Conservation (phyloP, 225 moss, liverwort and hornwort genomes). For the Straminergon stramineum region DNA sequence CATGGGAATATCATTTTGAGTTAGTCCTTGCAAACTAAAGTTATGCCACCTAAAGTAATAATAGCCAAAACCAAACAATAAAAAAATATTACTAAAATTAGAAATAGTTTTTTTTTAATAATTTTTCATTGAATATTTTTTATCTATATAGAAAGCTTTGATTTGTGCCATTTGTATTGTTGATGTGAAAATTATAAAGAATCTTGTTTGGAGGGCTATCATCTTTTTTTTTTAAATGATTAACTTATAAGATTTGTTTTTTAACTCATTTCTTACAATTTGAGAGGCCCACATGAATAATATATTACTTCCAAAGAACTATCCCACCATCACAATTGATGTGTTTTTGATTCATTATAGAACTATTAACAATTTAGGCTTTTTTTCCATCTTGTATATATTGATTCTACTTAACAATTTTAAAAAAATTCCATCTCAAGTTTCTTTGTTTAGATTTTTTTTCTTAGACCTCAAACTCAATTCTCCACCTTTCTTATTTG, state of each 20-base stretch:
- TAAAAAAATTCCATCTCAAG: too few species aligned
- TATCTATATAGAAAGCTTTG: neutral
- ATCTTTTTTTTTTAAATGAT: neutral
- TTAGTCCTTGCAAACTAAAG: fast-evolving
- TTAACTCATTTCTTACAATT: neutral
- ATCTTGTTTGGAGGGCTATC: fast-evolving
- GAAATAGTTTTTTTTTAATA: neutral
- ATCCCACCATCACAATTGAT: neutral
- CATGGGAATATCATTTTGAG: neutral
- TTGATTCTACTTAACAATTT: too few species aligned
- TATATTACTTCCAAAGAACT: neutral
- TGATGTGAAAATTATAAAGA: neutral
- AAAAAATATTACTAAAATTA: neutral
- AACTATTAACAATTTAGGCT: neutral
- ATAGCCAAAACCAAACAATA: fast-evolving
- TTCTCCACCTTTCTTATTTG: neutral
- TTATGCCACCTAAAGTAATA: neutral
- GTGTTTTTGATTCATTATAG: neutral
- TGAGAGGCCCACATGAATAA: fast-evolving
- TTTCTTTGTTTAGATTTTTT: neutral
- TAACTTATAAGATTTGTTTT: neutral
- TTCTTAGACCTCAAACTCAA: neutral
- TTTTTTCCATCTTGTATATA: neutral
- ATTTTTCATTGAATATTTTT: neutral
- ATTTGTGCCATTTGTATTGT: neutral